phyloP scores from a whole-genome alignment of 495 filamentous ascomycete species.

The Penicillium taxi region DNA sequence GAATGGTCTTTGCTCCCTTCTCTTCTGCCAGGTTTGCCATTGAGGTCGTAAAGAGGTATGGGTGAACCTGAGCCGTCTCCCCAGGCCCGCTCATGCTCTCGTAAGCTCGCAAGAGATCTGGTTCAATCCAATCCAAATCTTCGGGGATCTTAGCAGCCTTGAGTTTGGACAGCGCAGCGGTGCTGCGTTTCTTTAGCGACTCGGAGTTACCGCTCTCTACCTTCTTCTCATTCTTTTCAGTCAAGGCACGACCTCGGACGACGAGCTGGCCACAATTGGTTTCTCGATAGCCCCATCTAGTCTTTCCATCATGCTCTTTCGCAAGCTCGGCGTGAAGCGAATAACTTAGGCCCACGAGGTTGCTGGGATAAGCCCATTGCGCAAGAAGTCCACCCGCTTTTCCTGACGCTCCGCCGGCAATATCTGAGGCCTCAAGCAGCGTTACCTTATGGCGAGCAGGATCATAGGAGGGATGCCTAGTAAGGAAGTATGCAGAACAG shows the following conservation, averaged over 20 bases:
- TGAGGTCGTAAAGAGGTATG: slow-evolving; percentile 81
- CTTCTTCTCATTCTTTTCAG: slow-evolving; percentile 27
- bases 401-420: slow-evolving; percentile 87
- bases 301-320: slow-evolving; percentile 71
- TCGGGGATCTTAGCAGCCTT: slow-evolving; percentile 57
- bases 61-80: slow-evolving; percentile 89
- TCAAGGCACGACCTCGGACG: slow-evolving; percentile 44
- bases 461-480: slow-evolving; percentile 78
- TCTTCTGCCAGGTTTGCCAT: slow-evolving; percentile 75
- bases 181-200: slow-evolving; percentile 66
- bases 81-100: slow-evolving; percentile 74
- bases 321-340: slow-evolving; percentile 75
- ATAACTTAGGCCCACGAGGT: slow-evolving; percentile 82
- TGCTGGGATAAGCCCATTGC: slow-evolving; percentile 85
- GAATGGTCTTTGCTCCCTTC: slow-evolving; percentile 61
- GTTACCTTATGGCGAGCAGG: slow-evolving; percentile 68
- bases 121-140: slow-evolving; percentile 82
- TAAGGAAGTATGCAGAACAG: slow-evolving; percentile 89
- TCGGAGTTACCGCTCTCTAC: slow-evolving; percentile 20
- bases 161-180: slow-evolving; percentile 50
- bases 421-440: slow-evolving; percentile 78
- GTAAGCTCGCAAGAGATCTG: slow-evolving; percentile 58
- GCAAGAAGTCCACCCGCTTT: slow-evolving; percentile 91
- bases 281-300: slow-evolving; percentile 81
- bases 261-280: slow-evolving; percentile 68